These are phyloP conservation scores for Punica granatum DNA, from an alignment of 345 rosid species.

Conservation along the genomic window DNA sequence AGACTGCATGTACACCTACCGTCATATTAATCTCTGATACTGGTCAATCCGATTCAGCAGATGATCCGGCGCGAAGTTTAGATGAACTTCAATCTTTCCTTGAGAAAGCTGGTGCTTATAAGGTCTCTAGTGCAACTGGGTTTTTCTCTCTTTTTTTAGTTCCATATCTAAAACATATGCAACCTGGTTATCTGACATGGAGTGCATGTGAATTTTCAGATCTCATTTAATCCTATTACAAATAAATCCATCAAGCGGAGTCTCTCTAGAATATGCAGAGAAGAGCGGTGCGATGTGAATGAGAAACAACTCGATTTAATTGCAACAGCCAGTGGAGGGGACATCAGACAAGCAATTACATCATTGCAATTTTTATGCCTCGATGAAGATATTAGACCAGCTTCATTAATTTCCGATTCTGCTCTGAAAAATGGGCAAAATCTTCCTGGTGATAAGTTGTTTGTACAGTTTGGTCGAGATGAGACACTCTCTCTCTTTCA, in stretches of 20 bases:
- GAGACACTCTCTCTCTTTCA: constrained; percentile 84
- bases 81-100: constrained; percentile 66
- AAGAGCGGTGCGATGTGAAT: constrained; percentile 47
- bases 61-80: constrained; percentile 33
- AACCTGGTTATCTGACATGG: constrained; percentile 21
- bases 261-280: constrained; percentile 67
- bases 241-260: constrained; percentile 64
- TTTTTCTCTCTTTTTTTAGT: constrained; percentile 16
- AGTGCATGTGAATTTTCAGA: constrained; percentile 38
- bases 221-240: constrained; percentile 83
- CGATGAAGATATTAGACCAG: constrained; percentile 30
- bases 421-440: constrained; percentile 21
- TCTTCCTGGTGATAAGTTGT: constrained; percentile 24
- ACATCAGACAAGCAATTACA: constrained; percentile 85
- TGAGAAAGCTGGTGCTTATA: constrained; percentile 73
- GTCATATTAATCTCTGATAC: constrained; percentile 58
- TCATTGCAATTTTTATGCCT: constrained; percentile 73
- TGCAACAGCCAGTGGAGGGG: constrained; percentile 84
- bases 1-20: constrained; percentile 62
- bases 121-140: constrained; percentile 45
- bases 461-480: constrained; percentile 61
- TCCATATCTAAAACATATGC: constrained; percentile 2
- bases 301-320: constrained; percentile 64
- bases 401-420: constrained; percentile 20
- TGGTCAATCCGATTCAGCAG: constrained; percentile 50